Base-by-base conservation (phyloP, 139 green algal genomes). In the Chlorella vulgaris region DNA sequence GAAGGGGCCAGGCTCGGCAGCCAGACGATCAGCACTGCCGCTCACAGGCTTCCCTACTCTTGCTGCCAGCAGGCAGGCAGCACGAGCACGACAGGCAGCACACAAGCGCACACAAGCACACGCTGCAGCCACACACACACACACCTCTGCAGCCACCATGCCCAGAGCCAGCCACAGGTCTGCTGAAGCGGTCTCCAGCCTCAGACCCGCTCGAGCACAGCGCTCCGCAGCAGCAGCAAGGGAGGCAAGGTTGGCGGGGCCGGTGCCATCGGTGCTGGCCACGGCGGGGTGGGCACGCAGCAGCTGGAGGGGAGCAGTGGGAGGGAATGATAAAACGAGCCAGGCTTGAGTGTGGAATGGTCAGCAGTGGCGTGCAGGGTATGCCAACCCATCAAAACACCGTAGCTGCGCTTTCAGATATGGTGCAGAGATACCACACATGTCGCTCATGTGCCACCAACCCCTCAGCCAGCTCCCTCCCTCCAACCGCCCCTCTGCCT, bases 121-220 rank as follows among this genome's bases (percentile, higher is more conserved):
- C 47, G 15, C 47, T 58, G 47, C 47, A 58, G 47, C 47, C 13
- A 15, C 47, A n/a, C n/a, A n/a, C n/a, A n/a, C 47, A 58, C 76
- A 1, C 29, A 82, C 76, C 63, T 82, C 55, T 8, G 26, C 58
- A 6, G 79, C 84, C 26, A 66, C 77, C 2, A 36, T 75, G 36
- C 89, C 92, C 22, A 93, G 77, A 0, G 81, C 68, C 2, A 81
- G 78, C 92, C 92, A 96, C 53, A 96, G 84, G 75, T 86, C 84
- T 13, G 90, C 71, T 3, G 71, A 86, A 1, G 85, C 50, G 24
- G 87, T 86, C 3, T 87, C 82, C 51, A 95, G 51, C 18, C 84
- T 79, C 61, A 96, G 73, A 1, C 87, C 92, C 29, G 86, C 86
- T 38, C 71, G 51, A 22, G 84, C 60, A 19, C 76, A 29, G 0